Evolutionary conservation across 768 basidiomycete species (phyloP).

Genomic region (Cystobasidium onofrii): DNA sequence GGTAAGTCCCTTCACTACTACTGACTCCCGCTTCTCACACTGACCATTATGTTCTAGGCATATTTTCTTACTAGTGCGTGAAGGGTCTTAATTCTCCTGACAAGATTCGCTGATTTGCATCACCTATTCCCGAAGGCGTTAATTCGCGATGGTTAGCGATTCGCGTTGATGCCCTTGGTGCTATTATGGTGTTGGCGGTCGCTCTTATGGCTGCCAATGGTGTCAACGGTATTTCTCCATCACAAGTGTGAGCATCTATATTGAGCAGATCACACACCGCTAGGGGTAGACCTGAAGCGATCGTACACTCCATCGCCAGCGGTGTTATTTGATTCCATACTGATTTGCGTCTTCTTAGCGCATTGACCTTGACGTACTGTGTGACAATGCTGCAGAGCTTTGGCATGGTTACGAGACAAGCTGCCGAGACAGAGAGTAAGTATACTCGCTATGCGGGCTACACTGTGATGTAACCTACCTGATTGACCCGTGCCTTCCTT

Average conservation of each 20-base stretch:
- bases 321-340: too few relatives aligned
- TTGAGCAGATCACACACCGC: too few relatives aligned
- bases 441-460: neutral
- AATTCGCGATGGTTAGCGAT: constrained; percentile 66
- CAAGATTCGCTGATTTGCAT: too few relatives aligned
- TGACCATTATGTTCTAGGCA: constrained; percentile 55
- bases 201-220: constrained; percentile 68
- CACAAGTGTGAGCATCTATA: constrained; percentile 73
- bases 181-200: constrained; percentile 61
- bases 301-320: too few relatives aligned
- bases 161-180: constrained; percentile 76
- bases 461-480: neutral
- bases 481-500: neutral
- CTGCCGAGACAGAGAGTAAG: constrained; percentile 74
- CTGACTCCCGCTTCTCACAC: neutral
- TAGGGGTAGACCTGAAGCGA: constrained; percentile 73
- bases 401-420: constrained; percentile 36
- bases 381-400: constrained; percentile 51
- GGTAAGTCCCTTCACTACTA: constrained; percentile 55
- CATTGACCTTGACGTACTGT: neutral
- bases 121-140: too few relatives aligned
- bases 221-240: constrained; percentile 65
- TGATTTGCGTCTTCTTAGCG: too few relatives aligned
- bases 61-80: constrained; percentile 57
- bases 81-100: too few relatives aligned